Percentiles rank a stretch among this genome's conserved stretches.
These are phyloP conservation scores for Athelia sp. DNA, from an alignment of 1,284 basidiomycete genomes.

Conservation along the genomic window DNA sequence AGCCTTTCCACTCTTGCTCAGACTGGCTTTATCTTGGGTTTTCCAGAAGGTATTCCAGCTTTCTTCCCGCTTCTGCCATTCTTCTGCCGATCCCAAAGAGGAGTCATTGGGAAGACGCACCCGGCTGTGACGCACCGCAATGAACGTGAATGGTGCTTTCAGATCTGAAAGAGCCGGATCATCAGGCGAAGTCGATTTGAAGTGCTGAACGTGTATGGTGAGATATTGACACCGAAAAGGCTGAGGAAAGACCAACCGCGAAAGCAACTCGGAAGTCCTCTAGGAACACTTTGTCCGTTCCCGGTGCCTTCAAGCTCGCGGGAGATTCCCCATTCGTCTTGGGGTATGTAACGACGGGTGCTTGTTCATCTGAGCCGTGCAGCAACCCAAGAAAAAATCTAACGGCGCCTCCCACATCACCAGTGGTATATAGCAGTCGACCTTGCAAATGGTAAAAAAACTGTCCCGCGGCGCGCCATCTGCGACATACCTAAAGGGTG, in stretches of 20 bases:
- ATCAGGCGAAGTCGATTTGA: constrained; percentile 46
- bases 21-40: constrained; percentile 42
- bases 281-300: constrained; percentile 58
- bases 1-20: constrained; percentile 52
- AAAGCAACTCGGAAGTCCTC: constrained; percentile 80
- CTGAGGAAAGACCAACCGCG: constrained; percentile 37
- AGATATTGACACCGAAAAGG: neutral
- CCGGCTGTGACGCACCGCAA: constrained; percentile 44
- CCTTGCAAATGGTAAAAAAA: constrained; percentile 33
- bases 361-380: constrained; percentile 26
- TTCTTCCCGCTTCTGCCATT: constrained; percentile 62
- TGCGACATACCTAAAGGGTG: constrained; percentile 59
- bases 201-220: constrained; percentile 43
- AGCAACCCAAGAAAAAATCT: constrained; percentile 61
- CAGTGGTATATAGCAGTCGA: constrained; percentile 71
- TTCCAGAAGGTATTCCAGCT: constrained; percentile 61
- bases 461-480: neutral
- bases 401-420: constrained; percentile 66
- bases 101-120: constrained; percentile 48
- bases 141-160: constrained; percentile 57
- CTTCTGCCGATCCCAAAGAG: constrained; percentile 32
- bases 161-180: constrained; percentile 36
- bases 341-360: constrained; percentile 16
- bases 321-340: constrained; percentile 13
- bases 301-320: constrained; percentile 18